A percentile compares a stretch with the other conserved stretches of the same genome.
Evolutionary conservation across 176 grass and related monocot genomes (phyloP).

Genomic region (Leersia perrieri): DNA sequence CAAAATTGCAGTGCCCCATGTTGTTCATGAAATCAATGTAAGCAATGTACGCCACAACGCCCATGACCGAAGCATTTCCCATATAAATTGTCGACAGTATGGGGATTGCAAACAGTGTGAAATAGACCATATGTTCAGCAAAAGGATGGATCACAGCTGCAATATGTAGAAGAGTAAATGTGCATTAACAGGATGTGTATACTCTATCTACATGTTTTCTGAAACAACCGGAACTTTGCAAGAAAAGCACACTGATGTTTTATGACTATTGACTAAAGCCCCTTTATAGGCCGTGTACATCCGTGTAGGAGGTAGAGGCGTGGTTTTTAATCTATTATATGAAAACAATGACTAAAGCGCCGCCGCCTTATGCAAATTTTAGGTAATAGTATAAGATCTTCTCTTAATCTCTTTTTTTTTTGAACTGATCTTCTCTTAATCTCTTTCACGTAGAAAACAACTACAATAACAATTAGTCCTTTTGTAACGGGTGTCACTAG

Average conservation of each 20-base stretch:
- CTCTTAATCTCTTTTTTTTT: no score
- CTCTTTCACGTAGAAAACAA: neutral
- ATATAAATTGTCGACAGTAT: conserved; percentile 42
- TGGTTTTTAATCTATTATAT: no score
- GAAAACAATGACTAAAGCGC: no score
- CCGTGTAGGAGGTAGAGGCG: no score
- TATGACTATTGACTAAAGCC: no score
- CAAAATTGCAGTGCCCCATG: conserved; percentile 95
- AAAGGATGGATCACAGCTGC: conserved; percentile 95
- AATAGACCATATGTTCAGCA: conserved; percentile 88
- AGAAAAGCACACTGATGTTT: neutral
- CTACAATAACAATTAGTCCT: neutral
- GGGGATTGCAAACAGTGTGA: conserved; percentile 67
- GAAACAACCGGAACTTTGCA: neutral
- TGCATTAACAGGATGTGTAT: neutral
- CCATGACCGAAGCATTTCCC: conserved; percentile 44
- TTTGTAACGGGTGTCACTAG: no score
- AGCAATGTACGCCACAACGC: conserved; percentile 43
- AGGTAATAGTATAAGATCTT: no score
- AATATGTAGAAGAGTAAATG: neutral
- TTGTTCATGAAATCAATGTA: conserved; percentile 99
- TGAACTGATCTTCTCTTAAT: no score
- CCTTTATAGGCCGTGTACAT: no score
- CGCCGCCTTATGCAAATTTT: neutral
- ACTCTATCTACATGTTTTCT: neutral